Base-by-base conservation (phyloP, 2,329 filamentous ascomycete species). In the Helotiales sp. region DNA sequence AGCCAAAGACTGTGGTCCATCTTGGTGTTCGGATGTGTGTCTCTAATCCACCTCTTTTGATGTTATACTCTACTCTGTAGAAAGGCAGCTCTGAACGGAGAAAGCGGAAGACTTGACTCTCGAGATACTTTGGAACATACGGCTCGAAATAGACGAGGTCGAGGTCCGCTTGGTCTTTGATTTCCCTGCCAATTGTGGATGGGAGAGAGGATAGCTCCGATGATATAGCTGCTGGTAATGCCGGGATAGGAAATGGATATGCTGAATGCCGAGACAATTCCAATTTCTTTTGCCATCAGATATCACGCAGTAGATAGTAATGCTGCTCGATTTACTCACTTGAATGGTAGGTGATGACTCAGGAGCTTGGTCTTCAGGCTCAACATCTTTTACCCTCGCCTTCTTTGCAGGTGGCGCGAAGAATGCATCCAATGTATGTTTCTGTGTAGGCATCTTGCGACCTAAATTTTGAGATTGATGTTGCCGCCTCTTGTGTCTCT, bases 81-180 rank as follows among this genome's bases (percentile, higher is more conserved):
- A 92, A 93, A 8, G 88, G 88, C 1, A 93, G 73, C 59, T 88
- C 81, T n/a, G 77, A 73, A 1, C 90, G 83, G 1, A 93, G 78
- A 67, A 91, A 91, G 13, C 84, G 75, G 71, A 93, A 93, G 0
- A 91, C 72, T 3, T 82, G 76, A 3, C 78, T 77, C 19, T 83
- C 77, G 10, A 83, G 76, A 12, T 79, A 71, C 2, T 77, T 74
- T 0, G 86, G 81, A 3, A 93, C 79, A 62, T 89, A 93, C 0
- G 89, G 89, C 66, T 90, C 81, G 69, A 88, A 93, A 72, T 90
- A 90, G 8, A 93, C 73, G 0, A 93, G 77, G 69, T 93, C 87
- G 0, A 93, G 79, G 62, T 92, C 82, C 0, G 83, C 81, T 66
- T 89, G 84, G 67, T 91, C 79, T 64, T 84, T 84, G 63, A 92